Percentiles rank a stretch among this genome's conserved stretches.
phyloP scores from a whole-genome alignment of 2,329 filamentous ascomycete genomes.

The Fusarium cyanostomum region DNA sequence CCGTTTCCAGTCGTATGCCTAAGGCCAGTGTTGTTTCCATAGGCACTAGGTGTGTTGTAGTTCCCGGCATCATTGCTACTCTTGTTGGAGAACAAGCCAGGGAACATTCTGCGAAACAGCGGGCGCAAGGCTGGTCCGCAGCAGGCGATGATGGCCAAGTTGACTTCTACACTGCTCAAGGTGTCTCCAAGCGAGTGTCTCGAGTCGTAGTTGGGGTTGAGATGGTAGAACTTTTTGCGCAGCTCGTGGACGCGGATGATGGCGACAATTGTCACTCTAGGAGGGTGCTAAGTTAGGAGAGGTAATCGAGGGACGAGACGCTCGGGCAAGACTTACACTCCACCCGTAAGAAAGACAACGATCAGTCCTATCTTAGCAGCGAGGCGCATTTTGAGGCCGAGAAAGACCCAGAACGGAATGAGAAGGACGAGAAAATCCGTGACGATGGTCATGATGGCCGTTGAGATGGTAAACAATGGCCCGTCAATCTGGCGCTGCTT shows the following conservation, averaged over 20 bases:
- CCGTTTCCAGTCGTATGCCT: neutral
- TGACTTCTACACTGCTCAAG: conserved; percentile 48
- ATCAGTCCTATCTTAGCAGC: conserved; percentile 52
- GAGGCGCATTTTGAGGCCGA: conserved; percentile 51
- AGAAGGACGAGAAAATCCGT: conserved; percentile 53
- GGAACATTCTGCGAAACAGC: conserved; percentile 35
- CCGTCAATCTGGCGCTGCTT: conserved; percentile 37
- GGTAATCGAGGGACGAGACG: no score
- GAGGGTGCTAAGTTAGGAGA: neutral
- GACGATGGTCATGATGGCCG: conserved; percentile 51
- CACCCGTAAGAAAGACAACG: conserved; percentile 52
- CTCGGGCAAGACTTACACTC: conserved; percentile 44
- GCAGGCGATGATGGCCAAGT: conserved; percentile 51
- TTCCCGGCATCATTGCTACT: conserved; percentile 13
- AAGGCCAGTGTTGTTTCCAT: conserved; percentile 13
- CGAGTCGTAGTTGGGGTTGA: conserved; percentile 34
- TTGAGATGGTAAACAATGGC: conserved; percentile 49
- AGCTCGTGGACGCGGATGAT: conserved; percentile 46
- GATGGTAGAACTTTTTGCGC: conserved; percentile 28
- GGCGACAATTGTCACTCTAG: conserved; percentile 47
- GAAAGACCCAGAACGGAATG: conserved; percentile 54
- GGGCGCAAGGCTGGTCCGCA: conserved; percentile 44
- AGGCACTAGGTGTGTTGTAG: conserved; percentile 17
- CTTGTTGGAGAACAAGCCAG: conserved; percentile 34
- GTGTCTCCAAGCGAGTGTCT: conserved; percentile 45